These are phyloP conservation scores for Cyberlindnera misumaiensis DNA, from an alignment of 805 yeast species.

Conservation along the genomic window DNA sequence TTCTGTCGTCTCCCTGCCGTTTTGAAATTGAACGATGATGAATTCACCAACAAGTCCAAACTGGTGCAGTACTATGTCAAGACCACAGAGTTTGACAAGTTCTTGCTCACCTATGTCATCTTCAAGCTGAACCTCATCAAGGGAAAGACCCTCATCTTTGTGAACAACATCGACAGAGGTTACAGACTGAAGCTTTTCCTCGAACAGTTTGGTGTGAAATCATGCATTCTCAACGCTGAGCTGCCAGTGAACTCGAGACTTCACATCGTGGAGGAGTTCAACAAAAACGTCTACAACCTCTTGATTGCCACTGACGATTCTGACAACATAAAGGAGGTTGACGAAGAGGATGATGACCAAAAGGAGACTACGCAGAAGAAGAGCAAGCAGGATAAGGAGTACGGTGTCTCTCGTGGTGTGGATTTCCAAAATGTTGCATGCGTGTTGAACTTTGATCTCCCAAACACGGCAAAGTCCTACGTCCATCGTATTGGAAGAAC, in stretches of 20 bases:
- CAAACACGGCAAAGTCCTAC: slow-evolving; percentile 81
- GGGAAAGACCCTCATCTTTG: slow-evolving; percentile 88
- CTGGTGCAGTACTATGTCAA: slow-evolving; percentile 82
- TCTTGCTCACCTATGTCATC: slow-evolving; percentile 82
- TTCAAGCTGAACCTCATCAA: slow-evolving; percentile 81
- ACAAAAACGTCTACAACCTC: slow-evolving; percentile 78
- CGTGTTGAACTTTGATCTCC: slow-evolving; percentile 91
- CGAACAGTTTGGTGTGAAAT: slow-evolving; percentile 89
- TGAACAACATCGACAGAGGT: slow-evolving; percentile 91
- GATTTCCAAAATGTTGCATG: slow-evolving; percentile 96
- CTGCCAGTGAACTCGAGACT: slow-evolving; percentile 87
- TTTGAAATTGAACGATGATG: slow-evolving; percentile 70
- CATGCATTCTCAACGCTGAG: slow-evolving; percentile 87
- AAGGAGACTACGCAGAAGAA: slow-evolving; percentile 19
- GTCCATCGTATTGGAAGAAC: slow-evolving; percentile 95
- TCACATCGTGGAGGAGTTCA: slow-evolving; percentile 93
- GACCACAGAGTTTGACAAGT: slow-evolving; percentile 86
- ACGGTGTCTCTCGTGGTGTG: slow-evolving; percentile 94
- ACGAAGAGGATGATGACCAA: slow-evolving; percentile 29
- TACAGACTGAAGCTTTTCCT: slow-evolving; percentile 84
- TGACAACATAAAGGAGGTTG: slow-evolving; percentile 47
- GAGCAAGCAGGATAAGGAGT: slow-evolving; percentile 59
- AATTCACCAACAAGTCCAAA: slow-evolving; percentile 44
- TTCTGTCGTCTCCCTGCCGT: slow-evolving; percentile 83
- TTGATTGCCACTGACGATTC: slow-evolving; percentile 95